Base-by-base conservation (phyloP, 2,329 filamentous ascomycete genomes). In the Volutella citrinella region DNA sequence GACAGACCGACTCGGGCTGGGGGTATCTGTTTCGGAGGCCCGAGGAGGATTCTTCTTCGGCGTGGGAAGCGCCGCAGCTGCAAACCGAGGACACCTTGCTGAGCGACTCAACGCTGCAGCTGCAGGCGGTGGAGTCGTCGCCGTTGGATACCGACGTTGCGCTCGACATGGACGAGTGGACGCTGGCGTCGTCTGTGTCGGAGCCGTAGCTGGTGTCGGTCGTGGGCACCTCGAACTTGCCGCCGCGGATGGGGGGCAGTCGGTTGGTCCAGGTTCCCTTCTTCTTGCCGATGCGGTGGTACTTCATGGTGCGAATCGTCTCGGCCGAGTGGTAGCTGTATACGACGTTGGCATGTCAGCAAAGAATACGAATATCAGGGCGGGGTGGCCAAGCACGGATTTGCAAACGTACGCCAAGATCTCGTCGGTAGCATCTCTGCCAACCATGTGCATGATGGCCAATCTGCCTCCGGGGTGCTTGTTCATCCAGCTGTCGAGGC, bases 381-480 rank as follows among this genome's bases (percentile, higher is more conserved):
- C 23, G 11, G n/a, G 10, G 30, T 28, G 33, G 39, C 34, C 40
- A 26, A 38, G 34, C 19, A 28, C 9, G 36, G 19, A 19, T 18
- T 31, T 28, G 30, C 23, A 12, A 19, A 8, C 20, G 21, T 56
- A 60, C 57, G 51, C 56, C 27, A 55, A 57, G 21, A 60, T 59
- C 34, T 60, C 58, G 24, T 62, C 58, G 1, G 59, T 63, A 13
- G 57, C 56, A 49, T 63, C 59, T 47, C 57, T 48, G 9, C 59
- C 59, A 4, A 63, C 57, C 59, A 63, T 80, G 59, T 82, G 78
- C 43, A 74, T 52, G 41, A 81, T 78, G 14, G 76, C 73, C 17
- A 81, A 59, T 11, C 65, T 60, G 19, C 78, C 78, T 14, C 78
- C 78, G 0, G 78, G 78, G 48, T 82, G 78, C 36, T 61, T 68